phyloP scores from a whole-genome alignment of 2,329 filamentous ascomycete species.

The Penicillium sp. region DNA sequence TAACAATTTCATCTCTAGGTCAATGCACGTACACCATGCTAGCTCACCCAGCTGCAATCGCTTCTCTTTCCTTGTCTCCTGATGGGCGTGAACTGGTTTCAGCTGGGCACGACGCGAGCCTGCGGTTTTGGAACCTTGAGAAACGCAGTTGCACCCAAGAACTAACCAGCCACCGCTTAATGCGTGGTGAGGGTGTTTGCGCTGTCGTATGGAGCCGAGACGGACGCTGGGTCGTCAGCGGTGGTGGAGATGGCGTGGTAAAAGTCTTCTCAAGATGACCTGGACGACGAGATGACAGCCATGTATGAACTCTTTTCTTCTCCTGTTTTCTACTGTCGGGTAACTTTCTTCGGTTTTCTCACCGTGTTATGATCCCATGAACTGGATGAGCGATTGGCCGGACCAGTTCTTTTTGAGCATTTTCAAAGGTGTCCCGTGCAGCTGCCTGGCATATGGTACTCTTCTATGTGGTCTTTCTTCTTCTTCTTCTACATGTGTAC shows the following conservation, averaged over 20 bases:
- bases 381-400: conserved; percentile 39
- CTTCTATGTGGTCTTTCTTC: conserved; percentile 30
- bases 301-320: conserved; percentile 30
- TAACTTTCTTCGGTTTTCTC: conserved; percentile 28
- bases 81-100: conserved; percentile 94
- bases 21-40: conserved; percentile 99
- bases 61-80: conserved; percentile 84
- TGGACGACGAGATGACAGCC: conserved; percentile 23
- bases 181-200: conserved; percentile 95
- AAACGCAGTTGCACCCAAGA: conserved; percentile 95
- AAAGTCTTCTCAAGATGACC: conserved; percentile 70
- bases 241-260: conserved; percentile 90
- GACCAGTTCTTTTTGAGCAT: conserved; percentile 34
- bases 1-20: conserved; percentile 55
- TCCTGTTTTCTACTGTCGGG: conserved; percentile 21
- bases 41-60: conserved; percentile 90
- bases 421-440: conserved; percentile 35
- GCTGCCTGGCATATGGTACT: conserved; percentile 35
- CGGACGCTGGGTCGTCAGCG: conserved; percentile 90
- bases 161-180: conserved; percentile 86
- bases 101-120: conserved; percentile 89
- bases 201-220: conserved; percentile 95
- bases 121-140: conserved; percentile 96
- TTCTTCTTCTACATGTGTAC: conserved; percentile 19
- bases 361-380: conserved; percentile 31